Base-by-base conservation (phyloP, 495 filamentous ascomycete genomes). In the Filosporella fistucella region DNA sequence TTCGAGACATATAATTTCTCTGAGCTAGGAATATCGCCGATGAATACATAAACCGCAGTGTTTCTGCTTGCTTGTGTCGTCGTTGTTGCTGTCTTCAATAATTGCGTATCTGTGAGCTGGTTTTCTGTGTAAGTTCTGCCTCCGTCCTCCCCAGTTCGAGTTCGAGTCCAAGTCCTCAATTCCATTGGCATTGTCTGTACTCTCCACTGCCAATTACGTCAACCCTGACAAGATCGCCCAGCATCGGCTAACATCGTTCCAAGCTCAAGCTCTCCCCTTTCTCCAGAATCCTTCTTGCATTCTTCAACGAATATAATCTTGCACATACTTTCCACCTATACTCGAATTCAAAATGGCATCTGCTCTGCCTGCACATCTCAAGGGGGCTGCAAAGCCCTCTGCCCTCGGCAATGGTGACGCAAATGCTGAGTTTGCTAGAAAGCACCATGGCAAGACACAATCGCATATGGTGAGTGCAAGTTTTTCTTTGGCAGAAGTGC, bases 391-490 rank as follows among this genome's bases (percentile, higher is more conserved):
- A 1, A 16, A 2, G 13, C 70, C 79, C 39, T 70, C 71, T 39
- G 69, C 67, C 18, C 67, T 65, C 23, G 73, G 65, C 47, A 71
- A 69, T 54, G 75, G 76, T 52, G 83, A 81, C 50, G 61, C 57
- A 28, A 26, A 18, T 65, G 75, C 55, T 72, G 75, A 37, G 62
- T 68, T 61, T 74, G 75, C 55, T 10, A 72, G 77, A 56, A 88
- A 87, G 69, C 90, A 95, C 63, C 91, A 96, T 68, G 90, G 89
- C 58, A 96, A 96, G 79, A 84, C 89, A 44, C 87, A 91, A 63
- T 94, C 89, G 28, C 90, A 95, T 68, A 88, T 96, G 86, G 91
- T 95, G 70, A 83, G 90, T 88, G 17, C 11, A 21, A 21, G 18
- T 42, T 52, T 29, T 38, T 37, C 11, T 9, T 18, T 12, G 13